Percentiles rank a stretch among this genome's conserved stretches.
Evolutionary conservation across 1,284 basidiomycete species (phyloP).

Genomic region (Coniferiporia sulphurascens): DNA sequence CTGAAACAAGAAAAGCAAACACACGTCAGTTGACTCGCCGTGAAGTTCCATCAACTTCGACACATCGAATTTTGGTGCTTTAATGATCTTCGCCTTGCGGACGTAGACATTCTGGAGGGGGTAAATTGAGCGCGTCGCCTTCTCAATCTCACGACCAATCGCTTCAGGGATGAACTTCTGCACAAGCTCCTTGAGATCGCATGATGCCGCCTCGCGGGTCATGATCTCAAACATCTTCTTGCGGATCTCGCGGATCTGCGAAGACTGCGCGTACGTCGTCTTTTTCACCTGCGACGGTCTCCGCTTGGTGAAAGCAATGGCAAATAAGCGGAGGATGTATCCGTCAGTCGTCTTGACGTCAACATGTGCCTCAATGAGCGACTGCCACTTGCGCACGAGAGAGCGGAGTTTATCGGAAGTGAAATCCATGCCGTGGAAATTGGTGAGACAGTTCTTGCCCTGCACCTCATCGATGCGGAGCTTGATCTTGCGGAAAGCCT

Average conservation of each 20-base stretch:
- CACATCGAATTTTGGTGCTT: constrained; percentile 95
- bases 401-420: constrained; percentile 99
- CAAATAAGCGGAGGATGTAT: constrained; percentile 98
- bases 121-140: constrained; percentile 94
- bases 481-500: constrained; percentile 99
- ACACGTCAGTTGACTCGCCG: constrained; percentile 86
- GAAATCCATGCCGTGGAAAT: constrained; percentile 99
- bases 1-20: constrained; percentile 30
- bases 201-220: constrained; percentile 91
- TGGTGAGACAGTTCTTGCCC: constrained; percentile 99
- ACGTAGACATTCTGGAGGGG: constrained; percentile 98
- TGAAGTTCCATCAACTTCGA: constrained; percentile 95
- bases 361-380: constrained; percentile 97
- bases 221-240: constrained; percentile 99
- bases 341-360: constrained; percentile 99
- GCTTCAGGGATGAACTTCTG: constrained; percentile 99
- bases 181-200: constrained; percentile 96
- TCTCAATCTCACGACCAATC: constrained; percentile 99
- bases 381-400: constrained; percentile 99
- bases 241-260: constrained; percentile 96
- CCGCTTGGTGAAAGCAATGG: constrained; percentile 98
- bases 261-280: constrained; percentile 96
- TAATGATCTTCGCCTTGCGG: constrained; percentile 97
- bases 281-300: constrained; percentile 96
- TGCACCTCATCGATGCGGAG: constrained; percentile 96